Base-by-base conservation (phyloP, 768 basidiomycete species). In the Daedaleopsis sinensis region DNA sequence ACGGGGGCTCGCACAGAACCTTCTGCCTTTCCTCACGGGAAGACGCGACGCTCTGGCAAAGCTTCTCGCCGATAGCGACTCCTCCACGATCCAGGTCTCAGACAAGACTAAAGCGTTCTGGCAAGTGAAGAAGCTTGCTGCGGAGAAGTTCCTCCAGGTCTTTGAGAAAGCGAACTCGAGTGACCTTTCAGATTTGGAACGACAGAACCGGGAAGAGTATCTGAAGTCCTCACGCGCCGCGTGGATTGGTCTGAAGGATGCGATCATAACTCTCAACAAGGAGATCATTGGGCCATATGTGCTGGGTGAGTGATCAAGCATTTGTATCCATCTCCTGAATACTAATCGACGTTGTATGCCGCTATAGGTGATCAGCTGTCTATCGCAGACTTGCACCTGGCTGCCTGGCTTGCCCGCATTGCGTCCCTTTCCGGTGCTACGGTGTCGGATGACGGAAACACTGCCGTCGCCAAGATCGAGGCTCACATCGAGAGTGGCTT, bases 321-420 rank as follows among this genome's bases (percentile, higher is more conserved):
- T 32, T 32, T 3, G 7, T 7, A 7, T 32, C 27, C 27, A 3
- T 32, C 27, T 32, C 11, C 2, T 23, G 23, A 10, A 24, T 49
- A 10, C 47, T 13, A 23, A 24, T 49, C 23, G 47, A 16, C 23
- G 6, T 24, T 21, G 47, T 49, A 23, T 27, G 9, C 9, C 23
- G 3, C 23, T 24, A 48, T 37, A 91, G 93, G 93, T 18, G 93
- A 95, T 68, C 92, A 95, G 64, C 72, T 93, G 67, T 92, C 89
- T 7, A 75, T 93, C 50, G 90, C 88, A 15, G 94, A 95, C 70
- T 76, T 94, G 57, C 93, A 94, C 69, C 81, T 94, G 19, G 86
- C 84, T 10, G 86, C 84, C 27, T 96, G 91, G 92, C 70, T 94
- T 36, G 75, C 84, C 11, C 81, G 85, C 27, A 65, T 93, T 5